Evolutionary conservation across 169 alveolate species (phyloP), one percentile per base, ranked within the genome.

Genomic region (Hepatocystis sp.): DNA sequence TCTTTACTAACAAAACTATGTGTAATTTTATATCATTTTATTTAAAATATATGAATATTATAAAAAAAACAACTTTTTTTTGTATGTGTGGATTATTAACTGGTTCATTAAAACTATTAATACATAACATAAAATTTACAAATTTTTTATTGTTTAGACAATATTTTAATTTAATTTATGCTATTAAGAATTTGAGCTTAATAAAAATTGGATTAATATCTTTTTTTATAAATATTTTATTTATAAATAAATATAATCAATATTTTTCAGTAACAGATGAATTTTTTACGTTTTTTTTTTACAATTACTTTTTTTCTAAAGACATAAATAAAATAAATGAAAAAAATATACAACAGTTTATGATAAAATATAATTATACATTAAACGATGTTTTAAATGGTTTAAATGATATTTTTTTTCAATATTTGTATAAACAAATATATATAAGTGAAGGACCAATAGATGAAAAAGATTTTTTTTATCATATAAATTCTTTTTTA

Each of bases 11-110:
- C 44, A 81, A 44, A 23, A 27, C 86, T 19, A 19, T 65, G 42
- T 84, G 85, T 89, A 89, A 84, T 58, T 91, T 61, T 17, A 27
- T 67, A 55, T 65, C 84, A 28, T 66, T 81, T 36, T 81, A 66
- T 40, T 39, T 81, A 4, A 66, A 61, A 66, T 53, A 81, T 58
- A 71, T 64, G 15, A 46, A 53, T 52, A 11, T 47, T 0, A 13
- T 66, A 61, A 66, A 66, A 49, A 53, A 81, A 51, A 23, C 32
- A 3, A 60, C 63, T n/a, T 66, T 66, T 10, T 32, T 36, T 36
- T 81, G 68, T 47, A 27, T 66, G 5, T 53, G 90, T 44, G 84
- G 65, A 10, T 2, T 44, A n/a, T 8, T 81, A 23, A 47, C 68
- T 34, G 15, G 25, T 55, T 30, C 56, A 34, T 10, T 63, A 15